Evolutionary conservation across 2,329 filamentous ascomycete genomes (phyloP).

Genomic region (Hypoxylon sp.): DNA sequence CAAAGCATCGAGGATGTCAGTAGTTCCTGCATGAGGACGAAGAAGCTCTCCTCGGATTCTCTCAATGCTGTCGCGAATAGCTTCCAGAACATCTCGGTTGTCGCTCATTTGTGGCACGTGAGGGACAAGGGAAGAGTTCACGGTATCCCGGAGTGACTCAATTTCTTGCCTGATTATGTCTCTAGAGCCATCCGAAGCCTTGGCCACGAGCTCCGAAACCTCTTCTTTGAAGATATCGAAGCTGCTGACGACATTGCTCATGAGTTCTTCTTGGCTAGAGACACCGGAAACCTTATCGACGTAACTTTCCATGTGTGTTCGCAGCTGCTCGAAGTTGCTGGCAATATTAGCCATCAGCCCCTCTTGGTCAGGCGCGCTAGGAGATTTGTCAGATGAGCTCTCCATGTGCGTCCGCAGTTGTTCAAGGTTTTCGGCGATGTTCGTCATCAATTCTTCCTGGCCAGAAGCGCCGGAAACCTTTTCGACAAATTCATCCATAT

Average conservation of each 20-base stretch:
- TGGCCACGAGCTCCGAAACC: conserved; percentile 72
- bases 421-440: conserved; percentile 75
- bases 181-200: conserved; percentile 66
- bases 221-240: conserved; percentile 78
- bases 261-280: conserved; percentile 82
- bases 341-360: conserved; percentile 81
- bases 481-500: conserved; percentile 87
- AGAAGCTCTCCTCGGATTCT: conserved; percentile 82
- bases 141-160: conserved; percentile 82
- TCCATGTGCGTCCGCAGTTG: conserved; percentile 85
- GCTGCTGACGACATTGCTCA: conserved; percentile 75
- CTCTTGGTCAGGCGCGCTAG: conserved; percentile 78
- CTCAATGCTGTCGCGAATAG: conserved; percentile 80
- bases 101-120: conserved; percentile 62
- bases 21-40: conserved; percentile 77
- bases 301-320: conserved; percentile 84
- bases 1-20: conserved; percentile 89
- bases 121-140: conserved; percentile 78
- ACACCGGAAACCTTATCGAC: conserved; percentile 80
- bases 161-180: conserved; percentile 86
- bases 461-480: conserved; percentile 77
- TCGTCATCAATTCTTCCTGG: conserved; percentile 84
- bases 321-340: conserved; percentile 77
- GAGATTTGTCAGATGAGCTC: conserved; percentile 79
- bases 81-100: conserved; percentile 78